phyloP scores from a whole-genome alignment of 108 stramenopile genomes.

The Phaeodactylum tricornutum region DNA sequence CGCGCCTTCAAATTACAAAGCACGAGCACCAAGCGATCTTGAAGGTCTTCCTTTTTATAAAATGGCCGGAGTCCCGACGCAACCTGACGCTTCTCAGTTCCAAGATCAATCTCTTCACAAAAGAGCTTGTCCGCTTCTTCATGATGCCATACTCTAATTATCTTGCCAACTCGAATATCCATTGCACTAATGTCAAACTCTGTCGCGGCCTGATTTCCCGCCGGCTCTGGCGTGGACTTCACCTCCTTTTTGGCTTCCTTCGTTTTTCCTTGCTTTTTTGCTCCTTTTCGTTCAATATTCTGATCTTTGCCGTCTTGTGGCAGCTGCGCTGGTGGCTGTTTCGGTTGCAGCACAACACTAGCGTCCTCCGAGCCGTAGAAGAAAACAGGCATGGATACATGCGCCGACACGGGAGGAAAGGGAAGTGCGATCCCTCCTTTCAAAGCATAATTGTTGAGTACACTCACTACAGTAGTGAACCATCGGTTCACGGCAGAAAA shows the following conservation, averaged over 20 bases:
- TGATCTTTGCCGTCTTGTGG: constrained; percentile 2
- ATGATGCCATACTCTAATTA: constrained; percentile 91
- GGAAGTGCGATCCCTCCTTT: not conserved
- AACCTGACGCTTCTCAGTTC: constrained; percentile 83
- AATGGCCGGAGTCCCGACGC: constrained; percentile 90
- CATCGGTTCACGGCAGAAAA: constrained; percentile 30
- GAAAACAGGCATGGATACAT: constrained; percentile 23
- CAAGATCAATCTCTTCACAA: constrained; percentile 95
- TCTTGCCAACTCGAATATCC: constrained; percentile 90
- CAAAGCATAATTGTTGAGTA: not conserved
- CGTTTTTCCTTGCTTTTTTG: constrained; percentile 9
- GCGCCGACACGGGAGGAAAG: not conserved
- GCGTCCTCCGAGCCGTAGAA: constrained; percentile 57
- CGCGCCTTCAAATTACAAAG: constrained; percentile 93
- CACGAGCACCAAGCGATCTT: constrained; percentile 76
- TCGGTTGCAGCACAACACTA: constrained; percentile 18
- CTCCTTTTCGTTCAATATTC: not conserved
- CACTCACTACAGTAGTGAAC: constrained; percentile 21
- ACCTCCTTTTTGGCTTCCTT: constrained; percentile 10
- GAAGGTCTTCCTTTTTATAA: constrained; percentile 79
- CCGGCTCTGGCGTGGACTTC: constrained; percentile 12
- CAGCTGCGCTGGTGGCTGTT: not conserved
- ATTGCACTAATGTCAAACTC: constrained; percentile 56
- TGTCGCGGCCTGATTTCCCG: constrained; percentile 8
- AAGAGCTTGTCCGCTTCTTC: constrained; percentile 92